Evolutionary conservation across 177 flowering plant genomes (phyloP).

Genomic region (Tripterygium wilfordii): DNA sequence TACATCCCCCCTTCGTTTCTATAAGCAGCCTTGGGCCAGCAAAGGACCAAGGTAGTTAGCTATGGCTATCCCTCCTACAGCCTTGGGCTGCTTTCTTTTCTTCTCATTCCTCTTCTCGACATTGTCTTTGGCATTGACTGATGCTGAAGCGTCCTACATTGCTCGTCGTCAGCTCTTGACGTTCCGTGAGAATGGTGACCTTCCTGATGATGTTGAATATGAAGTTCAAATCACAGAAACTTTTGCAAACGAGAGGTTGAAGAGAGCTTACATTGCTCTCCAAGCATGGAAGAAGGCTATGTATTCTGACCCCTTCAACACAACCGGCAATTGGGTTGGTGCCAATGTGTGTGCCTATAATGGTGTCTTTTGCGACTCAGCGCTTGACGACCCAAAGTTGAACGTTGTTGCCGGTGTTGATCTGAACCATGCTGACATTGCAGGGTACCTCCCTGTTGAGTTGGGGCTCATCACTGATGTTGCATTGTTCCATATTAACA

Average conservation of each 20-base stretch:
- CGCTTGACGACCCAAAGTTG: constrained; percentile 34
- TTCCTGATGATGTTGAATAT: constrained; percentile 24
- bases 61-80: constrained; percentile 23
- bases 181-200: constrained; percentile 21
- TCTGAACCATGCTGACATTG: constrained; percentile 60
- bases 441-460: constrained; percentile 59
- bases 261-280: constrained; percentile 55
- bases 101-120: constrained; percentile 17
- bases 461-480: constrained; percentile 51
- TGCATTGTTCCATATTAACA: constrained; percentile 57
- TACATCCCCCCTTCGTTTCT: constrained; percentile 8
- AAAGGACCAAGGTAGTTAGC: constrained; percentile 35
- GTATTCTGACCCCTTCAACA: constrained; percentile 54
- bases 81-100: constrained; percentile 45
- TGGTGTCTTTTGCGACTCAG: constrained; percentile 57
- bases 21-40: constrained; percentile 57
- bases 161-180: constrained; percentile 35
- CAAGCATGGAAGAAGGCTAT: constrained; percentile 65
- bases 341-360: constrained; percentile 56
- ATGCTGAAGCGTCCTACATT: constrained; percentile 34
- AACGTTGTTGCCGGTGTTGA: constrained; percentile 66
- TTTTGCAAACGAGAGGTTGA: constrained; percentile 43
- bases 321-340: constrained; percentile 58
- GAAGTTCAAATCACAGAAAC: constrained; percentile 13
- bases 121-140: constrained; percentile 24